phyloP scores from a whole-genome alignment of 2,329 filamentous ascomycete species.

The Aspergillus ochraceoroseus region DNA sequence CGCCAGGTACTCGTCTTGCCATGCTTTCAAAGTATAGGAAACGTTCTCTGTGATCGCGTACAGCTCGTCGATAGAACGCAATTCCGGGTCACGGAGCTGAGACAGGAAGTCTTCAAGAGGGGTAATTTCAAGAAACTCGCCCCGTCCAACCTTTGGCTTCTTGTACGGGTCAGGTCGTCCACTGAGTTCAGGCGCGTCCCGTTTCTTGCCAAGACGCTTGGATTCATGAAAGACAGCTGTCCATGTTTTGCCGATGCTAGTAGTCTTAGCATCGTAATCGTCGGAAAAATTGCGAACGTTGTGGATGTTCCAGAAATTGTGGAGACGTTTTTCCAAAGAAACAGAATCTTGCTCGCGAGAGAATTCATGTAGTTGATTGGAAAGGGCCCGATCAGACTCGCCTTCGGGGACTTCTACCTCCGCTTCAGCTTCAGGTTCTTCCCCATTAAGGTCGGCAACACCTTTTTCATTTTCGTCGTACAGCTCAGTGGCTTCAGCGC shows the following conservation, averaged over 20 bases:
- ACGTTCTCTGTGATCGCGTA: conserved; percentile 54
- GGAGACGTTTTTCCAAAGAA: conserved; percentile 31
- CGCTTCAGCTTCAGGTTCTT: conserved; percentile 18
- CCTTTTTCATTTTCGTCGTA: conserved; percentile 19
- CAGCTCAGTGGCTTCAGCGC: conserved; percentile 15
- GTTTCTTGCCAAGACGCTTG: conserved; percentile 30
- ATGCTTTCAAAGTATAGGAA: conserved; percentile 48
- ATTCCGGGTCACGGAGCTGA: conserved; percentile 36
- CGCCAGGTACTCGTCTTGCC: conserved; percentile 57
- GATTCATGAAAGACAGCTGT: conserved; percentile 30
- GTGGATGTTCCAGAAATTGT: conserved; percentile 37
- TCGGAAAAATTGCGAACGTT: conserved; percentile 33
- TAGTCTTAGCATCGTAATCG: conserved; percentile 32
- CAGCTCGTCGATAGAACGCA: conserved; percentile 49
- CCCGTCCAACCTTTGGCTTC: conserved; percentile 25
- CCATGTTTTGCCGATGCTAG: conserved; percentile 33
- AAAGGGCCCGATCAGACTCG: conserved; percentile 21
- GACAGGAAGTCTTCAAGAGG: conserved; percentile 35
- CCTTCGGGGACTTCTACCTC: conserved; percentile 22
- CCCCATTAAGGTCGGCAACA: conserved; percentile 19
- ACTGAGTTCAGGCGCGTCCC: conserved; percentile 24
- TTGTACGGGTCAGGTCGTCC: conserved; percentile 36
- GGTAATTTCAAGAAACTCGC: conserved; percentile 39
- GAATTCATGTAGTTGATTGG: conserved; percentile 23
- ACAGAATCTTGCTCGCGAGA: conserved; percentile 22